Percentiles rank a stretch among this genome's conserved stretches.
These are phyloP conservation scores for Cryptococcus deneoformans DNA, from an alignment of 1,284 basidiomycete genomes.

Conservation along the genomic window DNA sequence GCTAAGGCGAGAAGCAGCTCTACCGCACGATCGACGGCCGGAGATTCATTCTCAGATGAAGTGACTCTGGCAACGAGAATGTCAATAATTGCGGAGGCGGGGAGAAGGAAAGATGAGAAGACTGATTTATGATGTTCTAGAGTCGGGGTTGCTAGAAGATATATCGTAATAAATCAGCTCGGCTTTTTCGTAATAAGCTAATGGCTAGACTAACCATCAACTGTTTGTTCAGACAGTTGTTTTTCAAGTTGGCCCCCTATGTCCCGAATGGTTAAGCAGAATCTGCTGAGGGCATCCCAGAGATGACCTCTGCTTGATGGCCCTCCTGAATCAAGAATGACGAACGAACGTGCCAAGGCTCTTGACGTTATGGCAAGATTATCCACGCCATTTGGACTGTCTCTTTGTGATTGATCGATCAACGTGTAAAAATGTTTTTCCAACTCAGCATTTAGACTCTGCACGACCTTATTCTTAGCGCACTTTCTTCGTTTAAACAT, in stretches of 20 bases:
- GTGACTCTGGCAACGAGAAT: constrained; percentile 13
- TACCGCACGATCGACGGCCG: constrained; percentile 8
- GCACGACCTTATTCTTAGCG: neutral
- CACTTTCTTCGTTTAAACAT: neutral
- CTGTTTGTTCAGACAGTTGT: too few relatives aligned
- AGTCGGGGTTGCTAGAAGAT: too few relatives aligned
- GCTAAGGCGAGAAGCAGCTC: constrained; percentile 20
- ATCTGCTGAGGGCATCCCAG: too few relatives aligned
- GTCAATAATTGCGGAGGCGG: constrained; percentile 20
- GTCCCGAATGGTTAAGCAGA: too few relatives aligned
- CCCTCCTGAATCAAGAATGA: neutral
- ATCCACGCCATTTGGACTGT: too few relatives aligned
- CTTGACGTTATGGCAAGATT: too few relatives aligned
- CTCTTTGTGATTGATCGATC: neutral
- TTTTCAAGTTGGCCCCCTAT: too few relatives aligned
- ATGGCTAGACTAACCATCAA: too few relatives aligned
- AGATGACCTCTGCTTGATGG: neutral
- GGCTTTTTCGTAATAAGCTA: too few relatives aligned
- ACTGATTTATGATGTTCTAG: constrained; percentile 22
- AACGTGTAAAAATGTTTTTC: neutral
- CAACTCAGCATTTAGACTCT: neutral
- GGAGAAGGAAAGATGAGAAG: constrained; percentile 20
- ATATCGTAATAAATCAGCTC: too few relatives aligned
- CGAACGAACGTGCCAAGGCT: neutral
- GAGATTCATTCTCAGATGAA: neutral